phyloP scores from a whole-genome alignment of 306 rosid species.

The Benincasa hispida region DNA sequence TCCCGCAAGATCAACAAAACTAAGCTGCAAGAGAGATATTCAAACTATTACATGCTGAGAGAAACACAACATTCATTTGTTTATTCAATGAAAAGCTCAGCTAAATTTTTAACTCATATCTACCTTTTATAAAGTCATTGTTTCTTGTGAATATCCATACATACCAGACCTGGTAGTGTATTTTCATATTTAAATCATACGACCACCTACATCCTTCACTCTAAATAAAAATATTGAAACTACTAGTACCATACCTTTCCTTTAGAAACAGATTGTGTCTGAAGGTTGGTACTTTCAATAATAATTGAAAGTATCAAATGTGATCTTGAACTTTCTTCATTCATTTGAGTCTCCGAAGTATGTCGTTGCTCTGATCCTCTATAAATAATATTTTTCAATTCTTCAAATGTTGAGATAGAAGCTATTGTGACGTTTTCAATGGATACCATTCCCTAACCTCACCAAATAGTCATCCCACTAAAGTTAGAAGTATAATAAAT shows the following conservation, averaged over 20 bases:
- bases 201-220: neutral
- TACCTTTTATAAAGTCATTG: neutral
- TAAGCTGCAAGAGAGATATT: slow-evolving; percentile 32
- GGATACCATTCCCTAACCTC: slow-evolving; percentile 77
- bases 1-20: slow-evolving; percentile 99
- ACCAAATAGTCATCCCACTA: slow-evolving; percentile 11
- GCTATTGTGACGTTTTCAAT: slow-evolving; percentile 62
- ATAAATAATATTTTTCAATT: slow-evolving; percentile 53
- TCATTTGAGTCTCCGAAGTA: slow-evolving; percentile 81
- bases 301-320: slow-evolving; percentile 75
- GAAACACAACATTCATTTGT: neutral
- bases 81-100: neutral
- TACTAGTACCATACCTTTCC: slow-evolving; percentile 55
- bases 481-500: neutral
- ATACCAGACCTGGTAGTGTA: neutral
- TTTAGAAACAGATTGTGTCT: slow-evolving; percentile 75
- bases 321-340: slow-evolving; percentile 90
- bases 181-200: neutral
- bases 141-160: neutral
- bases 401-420: slow-evolving; percentile 62
- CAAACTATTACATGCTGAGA: neutral
- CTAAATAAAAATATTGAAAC: neutral
- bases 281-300: slow-evolving; percentile 82
- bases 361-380: slow-evolving; percentile 74
- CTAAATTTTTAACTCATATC: neutral